Evolutionary conservation across 129 eudicot genomes (phyloP).

Genomic region (Chrysanthemum seticuspe): DNA sequence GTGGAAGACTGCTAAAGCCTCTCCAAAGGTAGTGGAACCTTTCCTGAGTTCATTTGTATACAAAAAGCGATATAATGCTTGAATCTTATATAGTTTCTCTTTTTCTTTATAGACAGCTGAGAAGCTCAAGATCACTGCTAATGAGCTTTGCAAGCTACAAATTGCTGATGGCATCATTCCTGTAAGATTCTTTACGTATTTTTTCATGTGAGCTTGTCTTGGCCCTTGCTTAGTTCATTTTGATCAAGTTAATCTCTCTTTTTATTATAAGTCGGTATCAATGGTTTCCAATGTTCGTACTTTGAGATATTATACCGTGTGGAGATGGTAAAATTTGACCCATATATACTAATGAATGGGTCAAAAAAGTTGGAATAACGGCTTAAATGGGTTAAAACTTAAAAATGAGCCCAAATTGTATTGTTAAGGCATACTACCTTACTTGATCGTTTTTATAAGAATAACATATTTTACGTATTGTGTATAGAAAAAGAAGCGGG

Average conservation of each 20-base stretch:
- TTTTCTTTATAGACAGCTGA: constrained; percentile 70
- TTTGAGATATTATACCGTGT: too few species aligned
- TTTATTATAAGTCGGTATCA: too few species aligned
- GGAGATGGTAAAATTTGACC: too few species aligned
- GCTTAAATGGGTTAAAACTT: background rate
- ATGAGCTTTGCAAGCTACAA: constrained; percentile 63
- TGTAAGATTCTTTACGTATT: constrained; percentile 33
- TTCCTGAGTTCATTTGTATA: constrained; percentile 8
- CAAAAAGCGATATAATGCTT: background rate
- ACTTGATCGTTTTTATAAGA: background rate
- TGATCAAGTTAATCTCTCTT: too few species aligned
- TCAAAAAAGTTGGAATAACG: background rate
- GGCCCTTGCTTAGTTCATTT: too few species aligned
- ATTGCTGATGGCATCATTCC: constrained; percentile 74
- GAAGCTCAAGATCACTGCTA: constrained; percentile 82
- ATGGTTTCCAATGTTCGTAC: too few species aligned
- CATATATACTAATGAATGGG: too few species aligned
- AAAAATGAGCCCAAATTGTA: background rate
- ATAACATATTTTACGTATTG: too few species aligned
- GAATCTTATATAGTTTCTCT: constrained; percentile 12
- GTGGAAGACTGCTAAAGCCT: constrained; percentile 78
- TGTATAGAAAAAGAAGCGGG: too few species aligned
- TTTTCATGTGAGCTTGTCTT: background rate
- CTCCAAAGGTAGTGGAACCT: constrained; percentile 65
- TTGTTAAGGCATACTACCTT: background rate